Evolutionary conservation across 1,139 yeast genomes (phyloP).

Genomic region (Yamadazyma aaseri): DNA sequence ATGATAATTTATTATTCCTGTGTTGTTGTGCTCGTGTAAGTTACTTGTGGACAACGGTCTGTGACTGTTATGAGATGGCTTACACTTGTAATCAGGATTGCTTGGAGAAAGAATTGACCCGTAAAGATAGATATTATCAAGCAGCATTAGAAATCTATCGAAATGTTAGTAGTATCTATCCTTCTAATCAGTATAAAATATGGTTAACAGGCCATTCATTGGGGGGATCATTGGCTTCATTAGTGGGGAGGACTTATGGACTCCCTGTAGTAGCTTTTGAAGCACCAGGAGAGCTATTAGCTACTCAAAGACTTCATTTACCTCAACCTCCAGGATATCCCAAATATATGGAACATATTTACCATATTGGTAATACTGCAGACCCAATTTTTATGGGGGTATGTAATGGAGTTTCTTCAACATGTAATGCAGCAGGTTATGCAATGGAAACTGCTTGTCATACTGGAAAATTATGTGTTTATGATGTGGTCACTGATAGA

Average conservation of each 20-base stretch:
- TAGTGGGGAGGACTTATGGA: slow-evolving; percentile 88
- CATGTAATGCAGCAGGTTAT: slow-evolving; percentile 91
- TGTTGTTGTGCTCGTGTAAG: slow-evolving; percentile 96
- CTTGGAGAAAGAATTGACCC: slow-evolving; percentile 69
- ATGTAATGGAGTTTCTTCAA: slow-evolving; percentile 89
- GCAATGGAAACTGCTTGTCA: slow-evolving; percentile 98
- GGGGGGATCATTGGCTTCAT: slow-evolving; percentile 84
- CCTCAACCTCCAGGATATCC: slow-evolving; percentile 95
- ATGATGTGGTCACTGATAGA: slow-evolving; percentile 83
- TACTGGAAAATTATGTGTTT: slow-evolving; percentile 82
- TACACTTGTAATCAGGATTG: slow-evolving; percentile 91
- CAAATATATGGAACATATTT: slow-evolving; percentile 71
- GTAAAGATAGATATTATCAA: slow-evolving; percentile 78
- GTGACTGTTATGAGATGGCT: slow-evolving; percentile 86
- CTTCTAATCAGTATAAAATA: slow-evolving; percentile 62
- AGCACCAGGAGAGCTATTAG: slow-evolving; percentile 90
- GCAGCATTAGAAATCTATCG: slow-evolving; percentile 78
- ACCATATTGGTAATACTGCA: slow-evolving; percentile 97
- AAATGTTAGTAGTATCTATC: slow-evolving; percentile 62
- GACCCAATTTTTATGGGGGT: slow-evolving; percentile 98
- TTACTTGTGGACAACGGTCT: slow-evolving; percentile 91
- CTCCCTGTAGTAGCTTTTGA: slow-evolving; percentile 87
- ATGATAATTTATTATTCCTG: slow-evolving; percentile 85
- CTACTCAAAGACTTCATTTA: slow-evolving; percentile 78
- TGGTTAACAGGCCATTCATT: slow-evolving; percentile 97